Base-by-base conservation (phyloP, 345 rosid species). In the Boechera retrofracta region DNA sequence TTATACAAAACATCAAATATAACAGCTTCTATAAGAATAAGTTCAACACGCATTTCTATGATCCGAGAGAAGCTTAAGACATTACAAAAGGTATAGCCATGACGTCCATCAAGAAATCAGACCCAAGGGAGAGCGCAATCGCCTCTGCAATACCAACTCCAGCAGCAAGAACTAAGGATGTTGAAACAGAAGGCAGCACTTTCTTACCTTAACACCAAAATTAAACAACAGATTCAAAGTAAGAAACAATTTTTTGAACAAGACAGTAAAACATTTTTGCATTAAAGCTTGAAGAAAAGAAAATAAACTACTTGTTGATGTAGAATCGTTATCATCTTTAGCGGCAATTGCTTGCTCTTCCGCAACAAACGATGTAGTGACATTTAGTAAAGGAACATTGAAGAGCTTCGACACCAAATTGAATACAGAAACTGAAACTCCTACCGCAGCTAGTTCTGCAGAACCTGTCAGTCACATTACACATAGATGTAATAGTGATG, bases 11-110 rank as follows among this genome's bases (percentile, higher is more conserved):
- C 74, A 54, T 18, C 36, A 70, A 59, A 67, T 24, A 47, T 44
- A 52, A 64, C 3, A 74, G n/a, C 62, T n/a, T n/a, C 8, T 11
- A 21, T 28, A 1, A 56, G 3, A 63, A 24, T 6, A 62, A 54
- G 16, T 18, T 31, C 62, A 18, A 32, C 13, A 18, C 1, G 0
- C 1, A 3, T 36, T 72, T 49, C 5, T 5, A 15, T 59, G 12
- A 38, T 57, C 60, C 24, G 2, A 75, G 45, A 79, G 60, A 55
- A 76, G 79, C 72, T 69, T 62, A 69, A 67, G 71, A 89, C 91
- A 73, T 70, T 94, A 94, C 98, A 80, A 82, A 86, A 83, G 92
- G 89, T 85, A 94, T 88, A 77, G 97, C 98, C 99, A 92, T 88
- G 85, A 94, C 78, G 84, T 85, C 90, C 92, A 92, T 72, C 72